Base-by-base conservation (phyloP, 1,284 basidiomycete genomes). In the Laetiporus sulphureus region DNA sequence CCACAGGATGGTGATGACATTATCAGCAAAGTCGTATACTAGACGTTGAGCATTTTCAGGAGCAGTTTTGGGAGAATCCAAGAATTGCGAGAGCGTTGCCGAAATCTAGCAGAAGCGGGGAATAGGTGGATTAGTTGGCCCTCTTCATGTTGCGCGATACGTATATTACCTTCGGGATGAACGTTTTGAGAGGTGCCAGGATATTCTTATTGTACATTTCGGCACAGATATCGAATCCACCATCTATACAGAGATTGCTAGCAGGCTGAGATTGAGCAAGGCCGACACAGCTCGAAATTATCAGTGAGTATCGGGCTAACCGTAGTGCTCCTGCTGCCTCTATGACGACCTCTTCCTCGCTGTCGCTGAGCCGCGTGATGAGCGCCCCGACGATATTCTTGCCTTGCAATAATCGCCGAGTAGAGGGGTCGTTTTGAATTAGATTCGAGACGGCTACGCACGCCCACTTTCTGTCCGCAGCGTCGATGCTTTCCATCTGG, bases 121-220 rank as follows among this genome's bases (percentile, higher is more conserved):
- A 31, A 20, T 29, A 22, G 8, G n/a, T n/a, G 11, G 37, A 27
- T 19, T 29, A 19, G n/a, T 10, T 31, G 40, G 13, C 16, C 20
- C 40, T 36, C 47, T 18, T 2, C 15, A 13, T 19, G 15, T 16
- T 21, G n/a, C 6, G 1, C 16, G 12, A n/a, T 20, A 10, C 13
- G 21, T 4, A 18, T 8, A 7, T 21, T 47, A 86, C 88, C 67
- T 88, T 91, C 7, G 83, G 80, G 20, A 90, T 70, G 53, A 87
- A 86, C 0, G 72, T 71, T 54, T 71, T 78, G 42, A 91, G 62
- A 0, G 87, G 88, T 1, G 79, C 72, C 41, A 95, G 69, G 40
- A 96, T 81, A 51, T 87, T 87, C 68, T 96, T 96, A 65, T 97
- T 96, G 65, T 85, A 94, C 90, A 97, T 95, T 63, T 96, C 91